phyloP scores from a whole-genome alignment of 805 yeast species.

The Candida ficus region DNA sequence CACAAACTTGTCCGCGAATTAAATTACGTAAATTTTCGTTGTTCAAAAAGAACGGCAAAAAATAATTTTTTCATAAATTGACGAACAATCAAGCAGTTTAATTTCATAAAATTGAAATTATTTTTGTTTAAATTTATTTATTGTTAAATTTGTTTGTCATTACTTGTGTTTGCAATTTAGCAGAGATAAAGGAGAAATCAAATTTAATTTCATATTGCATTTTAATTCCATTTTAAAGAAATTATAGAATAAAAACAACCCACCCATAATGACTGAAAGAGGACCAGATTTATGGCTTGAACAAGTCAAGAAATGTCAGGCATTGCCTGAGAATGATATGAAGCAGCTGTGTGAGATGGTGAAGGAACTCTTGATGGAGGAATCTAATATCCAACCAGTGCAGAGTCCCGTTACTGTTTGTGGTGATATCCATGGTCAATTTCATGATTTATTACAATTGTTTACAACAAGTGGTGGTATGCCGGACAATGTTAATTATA shows the following conservation, averaged over 20 bases:
- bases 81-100: too few relatives aligned
- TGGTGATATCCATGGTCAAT: slow-evolving; percentile 98
- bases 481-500: slow-evolving; percentile 76
- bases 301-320: slow-evolving; percentile 83
- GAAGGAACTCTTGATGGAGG: slow-evolving; percentile 93
- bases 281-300: slow-evolving; percentile 98
- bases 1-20: too few relatives aligned
- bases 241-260: not conserved
- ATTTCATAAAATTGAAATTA: too few relatives aligned
- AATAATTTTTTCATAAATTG: too few relatives aligned
- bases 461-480: slow-evolving; percentile 91
- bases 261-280: slow-evolving; percentile 52
- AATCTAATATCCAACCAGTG: slow-evolving; percentile 90
- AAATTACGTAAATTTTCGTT: too few relatives aligned
- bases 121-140: too few relatives aligned
- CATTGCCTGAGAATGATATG: slow-evolving; percentile 89
- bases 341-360: slow-evolving; percentile 93
- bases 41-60: too few relatives aligned
- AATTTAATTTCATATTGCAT: too few relatives aligned
- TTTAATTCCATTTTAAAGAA: too few relatives aligned
- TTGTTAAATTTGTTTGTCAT: too few relatives aligned
- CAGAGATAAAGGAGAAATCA: too few relatives aligned
- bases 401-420: slow-evolving; percentile 92
- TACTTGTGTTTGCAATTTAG: too few relatives aligned
- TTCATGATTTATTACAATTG: slow-evolving; percentile 87